Evolutionary conservation across 129 eudicot genomes (phyloP).

Genomic region (Flaveria bidentis): DNA sequence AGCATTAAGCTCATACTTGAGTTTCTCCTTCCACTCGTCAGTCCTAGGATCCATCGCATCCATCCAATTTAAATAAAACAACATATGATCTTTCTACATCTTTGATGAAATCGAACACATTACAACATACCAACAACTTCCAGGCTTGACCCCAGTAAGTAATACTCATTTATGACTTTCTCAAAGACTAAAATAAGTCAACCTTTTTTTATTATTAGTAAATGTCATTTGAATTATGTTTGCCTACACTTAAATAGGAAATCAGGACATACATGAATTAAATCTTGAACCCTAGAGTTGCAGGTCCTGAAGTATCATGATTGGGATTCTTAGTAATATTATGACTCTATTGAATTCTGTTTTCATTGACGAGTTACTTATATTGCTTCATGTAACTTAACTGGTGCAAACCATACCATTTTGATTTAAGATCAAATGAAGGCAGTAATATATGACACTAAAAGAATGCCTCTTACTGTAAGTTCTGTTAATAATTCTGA

Average conservation of each 20-base stretch:
- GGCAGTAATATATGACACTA: constrained; percentile 84
- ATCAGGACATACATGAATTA: constrained; percentile 86
- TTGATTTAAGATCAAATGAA: constrained; percentile 82
- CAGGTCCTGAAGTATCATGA: constrained; percentile 84
- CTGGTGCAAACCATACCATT: not conserved
- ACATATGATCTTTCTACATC: no score
- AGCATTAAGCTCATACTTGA: no score
- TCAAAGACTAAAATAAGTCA: not conserved
- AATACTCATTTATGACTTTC: not conserved
- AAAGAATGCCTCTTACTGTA: constrained; percentile 99
- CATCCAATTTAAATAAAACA: no score
- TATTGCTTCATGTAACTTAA: constrained; percentile 18
- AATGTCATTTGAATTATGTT: constrained; percentile 3
- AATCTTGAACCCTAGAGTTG: constrained; percentile 73
- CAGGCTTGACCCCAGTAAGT: constrained; percentile 84
- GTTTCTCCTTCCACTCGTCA: no score
- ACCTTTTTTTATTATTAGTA: not conserved
- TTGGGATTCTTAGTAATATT: constrained; percentile 83
- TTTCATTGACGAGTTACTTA: not conserved
- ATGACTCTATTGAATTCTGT: not conserved
- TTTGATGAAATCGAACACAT: no score
- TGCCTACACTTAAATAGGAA: constrained; percentile 50
- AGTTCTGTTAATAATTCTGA: constrained; percentile 27
- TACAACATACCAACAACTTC: constrained; percentile 43
- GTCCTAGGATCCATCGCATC: no score